Evolutionary conservation across 2,329 filamentous ascomycete species (phyloP), one percentile per base, ranked within the genome.

Genomic region (Trichoderma sp.): DNA sequence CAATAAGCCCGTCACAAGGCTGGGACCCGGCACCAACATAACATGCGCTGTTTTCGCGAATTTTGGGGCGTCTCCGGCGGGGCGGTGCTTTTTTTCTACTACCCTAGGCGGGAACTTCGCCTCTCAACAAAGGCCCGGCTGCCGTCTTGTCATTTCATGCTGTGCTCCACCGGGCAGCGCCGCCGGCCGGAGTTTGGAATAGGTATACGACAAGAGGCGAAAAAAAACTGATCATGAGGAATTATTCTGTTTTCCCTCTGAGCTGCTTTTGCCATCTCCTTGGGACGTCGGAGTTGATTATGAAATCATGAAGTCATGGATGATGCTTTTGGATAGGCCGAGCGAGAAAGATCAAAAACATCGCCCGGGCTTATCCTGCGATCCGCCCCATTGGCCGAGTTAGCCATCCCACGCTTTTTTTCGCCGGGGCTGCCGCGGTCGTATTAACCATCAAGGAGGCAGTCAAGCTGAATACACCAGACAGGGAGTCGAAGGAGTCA

Each of bases 61-160:
- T 43, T 49, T 49, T 49, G 18, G 18, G 46, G 66, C 68, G 68
- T 56, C 67, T 56, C 63, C 63, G 49, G 68, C 63, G 68, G 68
- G 68, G 67, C 67, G 16, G 28, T 43, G 39, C 16, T 43, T n/a
- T 55, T 55, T 66, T 55, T 26, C 54, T 24, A 56, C 54, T n/a
- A 28, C 28, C 24, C 18, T 34, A 24, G 28, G 54, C 34, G 26
- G 63, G 37, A 32, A 55, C n/a, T 34, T 65, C 28, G 56, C 51
- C 51, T 59, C 67, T 52, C 60, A 66, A 51, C 67, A 69, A 58
- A 66, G 28, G 60, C 26, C 39, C 52, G 52, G 63, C 63, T 26
- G 63, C 63, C 24, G 43, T 32, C 32, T 6, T n/a, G 16, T n/a
- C 21, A 21, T 49, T 49, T 49, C n/a, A 24, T 13, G 46, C 21